These are phyloP conservation scores for Byssothecium circinans DNA, from an alignment of 2,329 filamentous ascomycete genomes.

Conservation along the genomic window DNA sequence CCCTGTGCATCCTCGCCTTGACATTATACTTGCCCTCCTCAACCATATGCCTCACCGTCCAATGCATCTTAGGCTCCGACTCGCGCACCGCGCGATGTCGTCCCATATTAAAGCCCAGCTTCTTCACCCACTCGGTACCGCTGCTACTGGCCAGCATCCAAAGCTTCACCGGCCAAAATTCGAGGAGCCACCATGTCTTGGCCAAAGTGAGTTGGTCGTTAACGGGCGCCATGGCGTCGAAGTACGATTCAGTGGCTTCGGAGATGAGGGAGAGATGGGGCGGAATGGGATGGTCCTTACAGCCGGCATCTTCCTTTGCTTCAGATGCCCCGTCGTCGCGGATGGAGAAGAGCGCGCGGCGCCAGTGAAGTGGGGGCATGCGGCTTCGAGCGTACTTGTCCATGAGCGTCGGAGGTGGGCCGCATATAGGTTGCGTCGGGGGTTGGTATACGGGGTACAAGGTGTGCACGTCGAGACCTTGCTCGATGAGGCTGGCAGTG, in stretches of 20 bases:
- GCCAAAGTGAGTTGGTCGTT: slow-evolving; percentile 46
- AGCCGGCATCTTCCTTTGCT: too few relatives aligned
- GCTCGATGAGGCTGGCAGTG: slow-evolving; percentile 43
- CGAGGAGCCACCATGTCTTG: slow-evolving; percentile 49
- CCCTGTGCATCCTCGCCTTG: slow-evolving; percentile 29
- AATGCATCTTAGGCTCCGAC: slow-evolving; percentile 46
- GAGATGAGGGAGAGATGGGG: slow-evolving; percentile 32
- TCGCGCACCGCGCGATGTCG: slow-evolving; percentile 43
- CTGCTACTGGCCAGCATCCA: slow-evolving; percentile 33
- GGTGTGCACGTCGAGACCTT: slow-evolving; percentile 47
- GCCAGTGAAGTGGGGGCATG: slow-evolving; percentile 36
- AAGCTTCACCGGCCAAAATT: slow-evolving; percentile 49
- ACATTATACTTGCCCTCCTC: slow-evolving; percentile 41
- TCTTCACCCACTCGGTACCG: slow-evolving; percentile 43
- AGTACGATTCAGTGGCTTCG: slow-evolving; percentile 49
- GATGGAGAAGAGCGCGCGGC: slow-evolving; percentile 24
- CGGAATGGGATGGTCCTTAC: slow-evolving; percentile 5
- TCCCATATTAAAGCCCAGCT: slow-evolving; percentile 44
- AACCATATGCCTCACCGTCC: slow-evolving; percentile 47
- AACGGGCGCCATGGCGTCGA: slow-evolving; percentile 45
- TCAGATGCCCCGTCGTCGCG: not conserved
- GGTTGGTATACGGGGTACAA: slow-evolving; percentile 45
- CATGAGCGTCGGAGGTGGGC: slow-evolving; percentile 41
- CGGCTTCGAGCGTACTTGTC: slow-evolving; percentile 40
- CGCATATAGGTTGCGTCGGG: slow-evolving; percentile 33